A percentile compares a stretch with the other conserved stretches of the same genome.
phyloP scores from a whole-genome alignment of 768 basidiomycete genomes.

The Psilocybe azurescens region DNA sequence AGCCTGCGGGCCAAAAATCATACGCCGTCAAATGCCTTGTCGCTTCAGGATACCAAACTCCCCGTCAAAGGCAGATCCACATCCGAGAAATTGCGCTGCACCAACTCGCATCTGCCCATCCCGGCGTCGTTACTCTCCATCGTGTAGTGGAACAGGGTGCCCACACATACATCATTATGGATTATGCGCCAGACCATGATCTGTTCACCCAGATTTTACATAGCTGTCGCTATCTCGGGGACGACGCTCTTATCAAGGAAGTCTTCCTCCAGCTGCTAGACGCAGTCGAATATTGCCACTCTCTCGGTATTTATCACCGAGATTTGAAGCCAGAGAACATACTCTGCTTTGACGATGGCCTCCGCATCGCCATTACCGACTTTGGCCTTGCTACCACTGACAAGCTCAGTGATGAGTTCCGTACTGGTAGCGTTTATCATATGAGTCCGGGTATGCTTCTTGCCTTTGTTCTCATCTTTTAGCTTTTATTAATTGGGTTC shows the following conservation, averaged over 20 bases:
- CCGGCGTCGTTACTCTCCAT: constrained; percentile 90
- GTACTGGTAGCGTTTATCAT: constrained; percentile 95
- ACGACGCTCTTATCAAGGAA: constrained; percentile 86
- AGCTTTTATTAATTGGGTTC: constrained; percentile 8
- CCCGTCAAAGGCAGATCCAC: constrained; percentile 81
- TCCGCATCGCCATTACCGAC: constrained; percentile 88
- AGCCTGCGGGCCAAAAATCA: constrained; percentile 53
- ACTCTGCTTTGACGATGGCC: constrained; percentile 84
- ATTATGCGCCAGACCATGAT: constrained; percentile 93
- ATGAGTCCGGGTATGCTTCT: constrained; percentile 86
- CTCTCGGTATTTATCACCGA: constrained; percentile 93
- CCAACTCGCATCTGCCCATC: constrained; percentile 77
- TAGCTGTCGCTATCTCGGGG: constrained; percentile 83
- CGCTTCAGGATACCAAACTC: constrained; percentile 50
- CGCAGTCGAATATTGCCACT: constrained; percentile 94
- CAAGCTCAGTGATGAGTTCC: constrained; percentile 86
- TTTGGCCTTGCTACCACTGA: constrained; percentile 96
- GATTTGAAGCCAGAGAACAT: constrained; percentile 98
- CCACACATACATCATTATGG: constrained; percentile 93
- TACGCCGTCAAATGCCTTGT: constrained; percentile 96
- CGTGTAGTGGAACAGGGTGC: constrained; percentile 86
- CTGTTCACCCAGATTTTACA: constrained; percentile 94
- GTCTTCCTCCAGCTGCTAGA: constrained; percentile 96
- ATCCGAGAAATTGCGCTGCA: constrained; percentile 92
- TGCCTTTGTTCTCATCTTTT: constrained; percentile 1